phyloP scores from a whole-genome alignment of 2,329 filamentous ascomycete genomes.

The Calonectria pteridis region DNA sequence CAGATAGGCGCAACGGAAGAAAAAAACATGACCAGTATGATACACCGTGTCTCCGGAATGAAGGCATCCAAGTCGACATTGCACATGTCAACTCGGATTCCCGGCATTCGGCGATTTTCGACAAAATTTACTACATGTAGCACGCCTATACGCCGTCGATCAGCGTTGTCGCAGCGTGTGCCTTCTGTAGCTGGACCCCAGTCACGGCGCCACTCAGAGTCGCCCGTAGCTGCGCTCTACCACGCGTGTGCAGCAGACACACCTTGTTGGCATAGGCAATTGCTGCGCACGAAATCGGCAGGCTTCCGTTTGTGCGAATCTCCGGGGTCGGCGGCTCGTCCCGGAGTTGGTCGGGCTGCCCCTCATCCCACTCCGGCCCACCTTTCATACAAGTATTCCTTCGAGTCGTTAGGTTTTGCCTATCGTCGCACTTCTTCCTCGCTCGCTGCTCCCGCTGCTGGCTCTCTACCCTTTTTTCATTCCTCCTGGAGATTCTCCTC shows the following conservation, averaged over 20 bases:
- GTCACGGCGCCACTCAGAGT: conserved; percentile 22
- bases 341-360: conserved; percentile 39
- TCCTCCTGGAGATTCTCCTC: conserved; percentile 19
- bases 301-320: conserved; percentile 38
- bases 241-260: conserved; percentile 10
- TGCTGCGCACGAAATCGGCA: conserved; percentile 32
- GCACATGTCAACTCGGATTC: conserved; percentile 5
- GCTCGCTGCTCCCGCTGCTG: conserved; percentile 30
- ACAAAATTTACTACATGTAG: conserved; percentile 1
- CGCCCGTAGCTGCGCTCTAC: conserved; percentile 28
- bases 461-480: conserved; percentile 18
- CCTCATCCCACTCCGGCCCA: conserved; percentile 39
- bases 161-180: conserved; percentile 34
- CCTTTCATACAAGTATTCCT: conserved; percentile 19
- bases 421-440: conserved; percentile 29
- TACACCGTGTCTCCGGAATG: conserved; percentile 20
- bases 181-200: conserved; percentile 39
- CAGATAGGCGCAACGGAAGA: background rate
- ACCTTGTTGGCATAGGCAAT: conserved; percentile 1
- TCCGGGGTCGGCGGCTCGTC: conserved; percentile 37
- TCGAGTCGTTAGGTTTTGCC: conserved; percentile 31
- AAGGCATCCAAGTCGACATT: background rate
- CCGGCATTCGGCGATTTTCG: conserved; percentile 19
- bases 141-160: conserved; percentile 16
- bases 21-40: background rate